Percentiles rank a stretch among this genome's conserved stretches.
These are phyloP conservation scores for Globisporangium apiculatum DNA, from an alignment of 352 stramenopile species.

Conservation along the genomic window DNA sequence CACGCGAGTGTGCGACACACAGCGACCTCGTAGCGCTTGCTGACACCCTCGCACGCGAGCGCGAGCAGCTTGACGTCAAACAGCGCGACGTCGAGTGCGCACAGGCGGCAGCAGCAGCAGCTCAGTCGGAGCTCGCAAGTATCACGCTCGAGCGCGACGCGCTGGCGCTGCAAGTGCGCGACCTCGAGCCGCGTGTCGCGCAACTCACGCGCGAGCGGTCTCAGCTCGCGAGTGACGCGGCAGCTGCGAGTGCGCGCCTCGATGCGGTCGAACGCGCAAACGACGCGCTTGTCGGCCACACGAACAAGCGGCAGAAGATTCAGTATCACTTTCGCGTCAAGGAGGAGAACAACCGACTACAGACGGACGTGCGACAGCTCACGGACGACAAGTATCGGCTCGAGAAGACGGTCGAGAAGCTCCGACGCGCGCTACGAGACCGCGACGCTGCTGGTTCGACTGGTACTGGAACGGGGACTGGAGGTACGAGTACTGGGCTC, in stretches of 20 bases:
- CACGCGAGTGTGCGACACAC: slow-evolving; percentile 2
- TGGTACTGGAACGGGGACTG: too few species aligned
- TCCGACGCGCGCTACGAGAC: slow-evolving; percentile 15
- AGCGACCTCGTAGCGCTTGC: slow-evolving; percentile 9
- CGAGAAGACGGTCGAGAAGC: slow-evolving; percentile 34
- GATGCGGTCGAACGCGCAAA: slow-evolving; percentile 38
- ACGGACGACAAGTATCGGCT: slow-evolving; percentile 62
- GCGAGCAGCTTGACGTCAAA: slow-evolving; percentile 15
- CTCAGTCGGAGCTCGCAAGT: slow-evolving; percentile 19
- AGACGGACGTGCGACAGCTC: slow-evolving; percentile 58
- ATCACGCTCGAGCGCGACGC: slow-evolving; percentile 1
- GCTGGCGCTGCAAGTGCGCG: background rate
- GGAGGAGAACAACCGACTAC: slow-evolving; percentile 73
- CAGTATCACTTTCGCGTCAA: slow-evolving; percentile 79
- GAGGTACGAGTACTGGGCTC: background rate
- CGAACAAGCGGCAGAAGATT: slow-evolving; percentile 80
- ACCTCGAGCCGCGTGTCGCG: background rate
- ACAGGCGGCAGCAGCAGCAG: slow-evolving; percentile 10
- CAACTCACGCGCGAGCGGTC: slow-evolving; percentile 9
- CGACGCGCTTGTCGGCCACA: slow-evolving; percentile 68
- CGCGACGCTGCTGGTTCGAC: too few species aligned
- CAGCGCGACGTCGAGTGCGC: slow-evolving; percentile 21
- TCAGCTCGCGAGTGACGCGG: slow-evolving; percentile 16
- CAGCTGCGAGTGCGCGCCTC: slow-evolving; percentile 8
- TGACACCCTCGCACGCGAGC: slow-evolving; percentile 20